Evolutionary conservation across 2,329 filamentous ascomycete genomes (phyloP).

Genomic region (Thelonectria discophora): DNA sequence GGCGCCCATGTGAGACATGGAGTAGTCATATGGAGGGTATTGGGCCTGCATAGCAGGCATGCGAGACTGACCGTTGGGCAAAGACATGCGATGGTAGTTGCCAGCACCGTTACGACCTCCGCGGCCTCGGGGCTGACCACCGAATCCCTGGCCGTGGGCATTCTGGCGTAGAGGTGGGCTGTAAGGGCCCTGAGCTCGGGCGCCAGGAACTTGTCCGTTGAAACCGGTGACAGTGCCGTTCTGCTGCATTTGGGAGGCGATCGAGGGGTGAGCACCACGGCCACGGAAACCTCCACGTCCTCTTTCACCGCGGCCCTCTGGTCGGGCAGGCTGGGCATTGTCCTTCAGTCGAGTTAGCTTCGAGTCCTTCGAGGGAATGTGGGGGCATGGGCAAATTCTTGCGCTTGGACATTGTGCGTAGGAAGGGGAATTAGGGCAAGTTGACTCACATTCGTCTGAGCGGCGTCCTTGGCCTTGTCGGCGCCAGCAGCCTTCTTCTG

Average conservation of each 20-base stretch:
- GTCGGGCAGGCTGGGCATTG: constrained; percentile 41
- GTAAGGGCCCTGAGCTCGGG: constrained; percentile 51
- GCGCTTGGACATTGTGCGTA: background rate
- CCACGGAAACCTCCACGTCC: constrained; percentile 57
- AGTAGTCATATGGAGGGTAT: constrained; percentile 51
- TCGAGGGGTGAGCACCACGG: constrained; percentile 55
- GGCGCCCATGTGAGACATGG: constrained; percentile 51
- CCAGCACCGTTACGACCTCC: constrained; percentile 46
- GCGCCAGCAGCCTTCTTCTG: constrained; percentile 54
- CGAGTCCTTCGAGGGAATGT: background rate
- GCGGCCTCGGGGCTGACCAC: constrained; percentile 47
- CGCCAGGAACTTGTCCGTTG: constrained; percentile 47
- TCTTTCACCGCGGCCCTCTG: constrained; percentile 52
- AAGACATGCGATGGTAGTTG: constrained; percentile 52
- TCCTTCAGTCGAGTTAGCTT: constrained; percentile 38
- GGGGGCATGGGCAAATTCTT: background rate
- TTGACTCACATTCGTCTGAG: constrained; percentile 52
- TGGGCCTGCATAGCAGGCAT: constrained; percentile 50
- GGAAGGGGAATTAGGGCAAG: background rate
- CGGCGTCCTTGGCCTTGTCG: constrained; percentile 55
- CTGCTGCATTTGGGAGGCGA: constrained; percentile 48
- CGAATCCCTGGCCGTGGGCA: constrained; percentile 47
- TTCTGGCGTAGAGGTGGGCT: constrained; percentile 57
- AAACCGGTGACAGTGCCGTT: constrained; percentile 41
- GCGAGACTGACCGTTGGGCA: constrained; percentile 49